phyloP scores from a whole-genome alignment of 202 grass and related monocot genomes.

The Carex arenaria region DNA sequence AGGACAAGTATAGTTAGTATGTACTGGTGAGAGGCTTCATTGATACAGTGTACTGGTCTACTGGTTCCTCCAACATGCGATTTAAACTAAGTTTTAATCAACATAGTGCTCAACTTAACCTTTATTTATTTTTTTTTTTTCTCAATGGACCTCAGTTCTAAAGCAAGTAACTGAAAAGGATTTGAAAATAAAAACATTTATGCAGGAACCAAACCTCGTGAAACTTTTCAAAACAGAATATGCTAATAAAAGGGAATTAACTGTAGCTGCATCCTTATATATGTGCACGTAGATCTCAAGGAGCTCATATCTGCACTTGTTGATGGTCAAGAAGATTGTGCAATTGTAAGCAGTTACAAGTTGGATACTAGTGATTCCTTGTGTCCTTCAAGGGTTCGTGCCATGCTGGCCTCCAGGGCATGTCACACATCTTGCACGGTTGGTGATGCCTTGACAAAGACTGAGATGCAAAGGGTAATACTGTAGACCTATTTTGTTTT shows the following conservation, averaged over 20 bases:
- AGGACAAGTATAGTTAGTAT: neutral
- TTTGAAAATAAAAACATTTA: neutral
- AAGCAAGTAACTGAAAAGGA: neutral
- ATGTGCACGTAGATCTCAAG: conserved; percentile 63
- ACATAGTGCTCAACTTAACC: neutral
- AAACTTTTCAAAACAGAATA: neutral
- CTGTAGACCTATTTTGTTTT: conserved; percentile 1
- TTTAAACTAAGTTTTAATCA: neutral
- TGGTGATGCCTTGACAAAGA: conserved; percentile 86
- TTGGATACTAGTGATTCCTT: conserved; percentile 62
- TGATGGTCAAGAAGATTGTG: conserved; percentile 79
- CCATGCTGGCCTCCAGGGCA: conserved; percentile 96
- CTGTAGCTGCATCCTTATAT: neutral
- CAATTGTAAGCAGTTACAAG: conserved; percentile 83
- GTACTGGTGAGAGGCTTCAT: neutral
- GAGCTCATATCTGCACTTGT: conserved; percentile 81
- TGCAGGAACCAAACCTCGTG: neutral
- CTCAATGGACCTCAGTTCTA: neutral
- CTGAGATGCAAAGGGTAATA: conserved; percentile 89
- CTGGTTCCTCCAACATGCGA: neutral
- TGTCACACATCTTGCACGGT: conserved; percentile 84
- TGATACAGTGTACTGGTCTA: neutral
- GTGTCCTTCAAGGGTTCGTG: conserved; percentile 84
- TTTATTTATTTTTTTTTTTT: neutral
- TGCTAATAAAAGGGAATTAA: neutral